These are phyloP conservation scores for Eucalyptus guilfoylei DNA, from an alignment of 345 rosid species.

Conservation along the genomic window DNA sequence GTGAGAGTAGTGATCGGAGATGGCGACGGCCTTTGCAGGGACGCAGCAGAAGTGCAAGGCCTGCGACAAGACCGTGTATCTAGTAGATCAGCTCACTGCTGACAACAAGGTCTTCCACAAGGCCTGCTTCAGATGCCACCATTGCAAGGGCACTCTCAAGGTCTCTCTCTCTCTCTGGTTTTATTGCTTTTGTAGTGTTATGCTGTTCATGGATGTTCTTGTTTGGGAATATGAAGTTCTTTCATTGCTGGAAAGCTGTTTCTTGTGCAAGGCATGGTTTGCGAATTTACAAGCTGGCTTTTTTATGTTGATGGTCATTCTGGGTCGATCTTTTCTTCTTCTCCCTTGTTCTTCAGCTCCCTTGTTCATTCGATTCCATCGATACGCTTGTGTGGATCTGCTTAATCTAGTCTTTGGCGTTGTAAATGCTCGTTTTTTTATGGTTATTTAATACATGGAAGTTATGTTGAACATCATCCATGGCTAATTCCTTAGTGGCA, in stretches of 20 bases:
- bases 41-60: constrained; percentile 44
- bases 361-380: background rate
- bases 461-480: background rate
- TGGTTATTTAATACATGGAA: background rate
- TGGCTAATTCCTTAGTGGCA: background rate
- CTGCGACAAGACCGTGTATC: constrained; percentile 39
- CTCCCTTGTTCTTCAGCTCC: background rate
- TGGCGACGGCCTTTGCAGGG: constrained; percentile 32
- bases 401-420: background rate
- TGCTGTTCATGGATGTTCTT: background rate
- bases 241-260: background rate
- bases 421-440: background rate
- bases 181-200: background rate
- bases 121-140: constrained; percentile 46
- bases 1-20: background rate
- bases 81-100: constrained; percentile 37
- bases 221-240: background rate
- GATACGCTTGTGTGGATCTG: background rate
- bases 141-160: constrained; percentile 45
- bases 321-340: background rate
- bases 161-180: background rate
- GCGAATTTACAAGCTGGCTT: background rate
- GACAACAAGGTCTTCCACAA: constrained; percentile 32
- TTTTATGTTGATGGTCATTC: background rate
- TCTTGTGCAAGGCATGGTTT: background rate